Conservation (phyloP, 2,329 filamentous ascomycete genomes). For the Ceratocystiopsis sp. region DNA sequence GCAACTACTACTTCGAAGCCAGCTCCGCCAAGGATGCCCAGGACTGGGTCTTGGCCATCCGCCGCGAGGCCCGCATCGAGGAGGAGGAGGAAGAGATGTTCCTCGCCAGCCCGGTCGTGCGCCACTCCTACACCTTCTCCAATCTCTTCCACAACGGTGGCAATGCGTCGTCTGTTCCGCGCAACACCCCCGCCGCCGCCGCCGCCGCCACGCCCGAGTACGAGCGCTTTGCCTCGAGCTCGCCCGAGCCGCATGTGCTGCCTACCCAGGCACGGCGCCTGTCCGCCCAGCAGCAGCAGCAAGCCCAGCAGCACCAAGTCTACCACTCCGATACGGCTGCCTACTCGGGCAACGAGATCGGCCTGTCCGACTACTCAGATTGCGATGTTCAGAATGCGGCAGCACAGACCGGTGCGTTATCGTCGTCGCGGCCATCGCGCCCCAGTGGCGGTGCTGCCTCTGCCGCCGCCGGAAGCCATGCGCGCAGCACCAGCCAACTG, state of each 20-base stretch:
- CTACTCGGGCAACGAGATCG: conserved; percentile 46
- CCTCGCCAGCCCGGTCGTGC: conserved; percentile 45
- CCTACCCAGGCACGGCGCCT: conserved; percentile 6
- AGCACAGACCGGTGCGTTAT: no score
- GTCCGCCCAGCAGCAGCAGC: not conserved
- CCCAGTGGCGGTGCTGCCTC: conserved; percentile 22
- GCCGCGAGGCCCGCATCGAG: conserved; percentile 64
- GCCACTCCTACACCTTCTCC: conserved; percentile 23
- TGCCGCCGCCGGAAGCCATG: conserved; percentile 15
- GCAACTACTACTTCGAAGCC: conserved; percentile 83
- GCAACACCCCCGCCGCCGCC: conserved; percentile 5
- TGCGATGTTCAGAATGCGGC: conserved; percentile 25
- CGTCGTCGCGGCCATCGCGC: no score
- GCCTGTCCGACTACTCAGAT: conserved; percentile 79
- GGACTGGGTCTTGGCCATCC: conserved; percentile 73
- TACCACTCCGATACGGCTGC: conserved; percentile 44
- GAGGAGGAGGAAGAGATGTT: conserved; percentile 78
- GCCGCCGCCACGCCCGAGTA: conserved; percentile 13
- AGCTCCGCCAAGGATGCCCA: conserved; percentile 55
- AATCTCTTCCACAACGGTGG: conserved; percentile 2
- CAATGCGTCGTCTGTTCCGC: not conserved
- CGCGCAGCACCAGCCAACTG: conserved; percentile 40
- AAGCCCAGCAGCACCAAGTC: conserved; percentile 2
- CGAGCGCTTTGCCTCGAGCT: conserved; percentile 37
- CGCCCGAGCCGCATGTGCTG: conserved; percentile 38